phyloP scores from a whole-genome alignment of 257 asterid genomes.

The Scutellaria galericulata region DNA sequence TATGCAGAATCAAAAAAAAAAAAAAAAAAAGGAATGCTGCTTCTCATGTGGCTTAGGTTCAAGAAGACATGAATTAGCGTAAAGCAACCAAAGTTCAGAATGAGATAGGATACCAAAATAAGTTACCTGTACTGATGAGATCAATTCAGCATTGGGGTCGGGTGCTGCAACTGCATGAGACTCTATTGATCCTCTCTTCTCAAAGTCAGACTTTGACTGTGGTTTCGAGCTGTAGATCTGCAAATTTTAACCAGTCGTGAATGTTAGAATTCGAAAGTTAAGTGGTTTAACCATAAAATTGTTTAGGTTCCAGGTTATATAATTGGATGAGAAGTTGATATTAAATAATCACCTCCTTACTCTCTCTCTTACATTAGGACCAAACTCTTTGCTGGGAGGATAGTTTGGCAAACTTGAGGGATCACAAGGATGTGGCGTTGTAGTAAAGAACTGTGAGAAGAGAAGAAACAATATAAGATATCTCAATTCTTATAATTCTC shows the following conservation, averaged over 20 bases:
- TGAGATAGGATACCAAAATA: background rate
- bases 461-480: constrained; percentile 28
- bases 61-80: background rate
- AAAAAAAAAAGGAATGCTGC: background rate
- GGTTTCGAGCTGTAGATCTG: constrained; percentile 73
- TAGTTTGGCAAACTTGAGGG: constrained; percentile 92
- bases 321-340: constrained; percentile 13
- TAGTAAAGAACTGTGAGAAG: constrained; percentile 70
- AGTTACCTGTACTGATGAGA: constrained; percentile 74
- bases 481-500: constrained; percentile 17
- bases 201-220: constrained; percentile 60
- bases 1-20: background rate
- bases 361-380: constrained; percentile 91
- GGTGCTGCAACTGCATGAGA: constrained; percentile 85
- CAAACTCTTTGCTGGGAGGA: constrained; percentile 96
- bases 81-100: no score
- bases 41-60: background rate
- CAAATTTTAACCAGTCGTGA: constrained; percentile 34
- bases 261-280: constrained; percentile 13
- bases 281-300: background rate
- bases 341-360: constrained; percentile 71
- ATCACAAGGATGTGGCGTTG: constrained; percentile 85
- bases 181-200: constrained; percentile 63
- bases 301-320: constrained; percentile 19
- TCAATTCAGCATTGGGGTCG: constrained; percentile 75